Percentiles rank a stretch among this genome's conserved stretches.
These are phyloP conservation scores for Fusarium sp. DNA, from an alignment of 2,329 filamentous ascomycete genomes.

Conservation along the genomic window DNA sequence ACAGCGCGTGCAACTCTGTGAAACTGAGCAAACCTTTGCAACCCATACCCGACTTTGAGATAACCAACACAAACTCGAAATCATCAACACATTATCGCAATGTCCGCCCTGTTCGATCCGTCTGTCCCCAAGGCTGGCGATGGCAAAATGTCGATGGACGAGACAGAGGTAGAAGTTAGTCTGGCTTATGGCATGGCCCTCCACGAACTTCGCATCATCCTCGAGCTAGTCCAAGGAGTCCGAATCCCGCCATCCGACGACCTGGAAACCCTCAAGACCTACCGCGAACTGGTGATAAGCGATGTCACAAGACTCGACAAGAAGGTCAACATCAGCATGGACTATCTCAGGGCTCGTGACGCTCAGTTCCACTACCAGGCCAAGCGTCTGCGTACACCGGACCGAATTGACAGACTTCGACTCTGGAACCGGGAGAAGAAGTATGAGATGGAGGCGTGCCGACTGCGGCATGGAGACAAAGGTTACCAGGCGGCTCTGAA, in stretches of 20 bases:
- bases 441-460: conserved; percentile 22
- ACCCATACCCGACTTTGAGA: background rate
- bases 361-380: conserved; percentile 33
- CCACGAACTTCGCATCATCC: conserved; percentile 29
- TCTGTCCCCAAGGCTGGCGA: conserved; percentile 29
- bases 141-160: conserved; percentile 14
- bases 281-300: conserved; percentile 10
- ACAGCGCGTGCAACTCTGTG: conserved; percentile 12
- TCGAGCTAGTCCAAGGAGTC: conserved; percentile 17
- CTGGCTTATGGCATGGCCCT: conserved; percentile 32
- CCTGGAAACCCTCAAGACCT: conserved; percentile 14
- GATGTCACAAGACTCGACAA: conserved; percentile 20
- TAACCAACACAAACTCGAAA: background rate
- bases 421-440: conserved; percentile 36
- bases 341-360: conserved; percentile 31
- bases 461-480: conserved; percentile 19
- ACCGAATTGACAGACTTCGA: conserved; percentile 32
- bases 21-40: background rate
- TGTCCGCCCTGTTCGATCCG: conserved; percentile 27
- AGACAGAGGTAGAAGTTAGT: conserved; percentile 32
- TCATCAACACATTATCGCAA: background rate
- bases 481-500: conserved; percentile 18
- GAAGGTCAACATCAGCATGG: conserved; percentile 28
- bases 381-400: conserved; percentile 32
- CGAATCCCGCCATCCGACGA: conserved; percentile 15